These are phyloP conservation scores for Boletus insuetus DNA, from an alignment of 768 basidiomycete species.

Conservation along the genomic window DNA sequence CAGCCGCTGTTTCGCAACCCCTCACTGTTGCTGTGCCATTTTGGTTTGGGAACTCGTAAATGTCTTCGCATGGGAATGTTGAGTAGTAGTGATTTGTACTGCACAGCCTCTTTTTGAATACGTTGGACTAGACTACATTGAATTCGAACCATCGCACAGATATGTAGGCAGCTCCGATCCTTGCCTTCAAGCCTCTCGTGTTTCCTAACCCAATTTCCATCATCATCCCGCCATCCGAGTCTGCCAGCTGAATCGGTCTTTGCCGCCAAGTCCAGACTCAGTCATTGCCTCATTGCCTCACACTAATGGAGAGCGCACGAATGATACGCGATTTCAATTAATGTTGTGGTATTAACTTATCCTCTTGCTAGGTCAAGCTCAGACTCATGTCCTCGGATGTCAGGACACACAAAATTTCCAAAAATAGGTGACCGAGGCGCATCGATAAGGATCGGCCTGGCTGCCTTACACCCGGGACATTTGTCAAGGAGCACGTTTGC, in stretches of 20 bases:
- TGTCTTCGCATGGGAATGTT: too few species aligned
- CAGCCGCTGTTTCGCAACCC: too few species aligned
- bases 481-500: slow-evolving; percentile 7
- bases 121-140: too few species aligned
- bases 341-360: slow-evolving; percentile 17
- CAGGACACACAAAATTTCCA: background rate
- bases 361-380: slow-evolving; percentile 5
- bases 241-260: slow-evolving; percentile 10
- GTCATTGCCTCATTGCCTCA: slow-evolving; percentile 4
- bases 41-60: too few species aligned
- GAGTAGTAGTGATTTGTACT: background rate
- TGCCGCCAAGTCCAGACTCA: background rate
- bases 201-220: background rate
- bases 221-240: slow-evolving; percentile 13
- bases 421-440: slow-evolving; percentile 21
- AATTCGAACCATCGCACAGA: background rate
- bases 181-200: background rate
- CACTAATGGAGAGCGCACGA: slow-evolving; percentile 5
- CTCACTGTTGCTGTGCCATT: too few species aligned
- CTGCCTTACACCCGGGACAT: slow-evolving; percentile 8
- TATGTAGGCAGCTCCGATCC: background rate
- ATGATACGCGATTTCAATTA: slow-evolving; percentile 16
- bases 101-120: background rate
- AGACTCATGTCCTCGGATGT: slow-evolving; percentile 22
- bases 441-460: slow-evolving; percentile 31